Evolutionary conservation across 2,329 filamentous ascomycete species (phyloP), one percentile per base, ranked within the genome.

Genomic region (Calonectria crousiana): DNA sequence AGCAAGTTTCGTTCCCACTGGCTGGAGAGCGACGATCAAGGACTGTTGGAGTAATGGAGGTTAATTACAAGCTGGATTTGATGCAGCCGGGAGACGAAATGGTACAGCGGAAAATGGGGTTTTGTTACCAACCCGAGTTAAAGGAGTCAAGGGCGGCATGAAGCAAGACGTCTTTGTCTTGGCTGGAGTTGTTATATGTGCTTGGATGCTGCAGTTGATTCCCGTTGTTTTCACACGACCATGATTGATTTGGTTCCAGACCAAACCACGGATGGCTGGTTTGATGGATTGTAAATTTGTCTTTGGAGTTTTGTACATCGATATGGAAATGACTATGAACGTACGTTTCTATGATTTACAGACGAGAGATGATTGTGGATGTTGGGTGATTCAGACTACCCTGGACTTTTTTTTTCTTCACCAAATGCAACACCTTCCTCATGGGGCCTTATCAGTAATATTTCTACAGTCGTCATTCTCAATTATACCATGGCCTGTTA

Each of bases 121-220:
- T 71, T 53, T 28, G 10, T 41, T 53, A 64, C 44, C 20, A 58
- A 14, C 66, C 53, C 65, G 64, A 58, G 34, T 28, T 68, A 62
- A 72, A 44, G 60, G 41, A 52, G 71, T 51, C 71, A 30, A 26
- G 53, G 65, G 71, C 47, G 58, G 66, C 49, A 73, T 69, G 49
- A 73, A 58, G 41, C 67, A 58, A 69, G 71, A 51, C 67, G 65
- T 28, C 38, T 76, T 70, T 77, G 52, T 72, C 47, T 62, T 78
- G 73, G 75, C 64, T 47, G 78, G 78, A 80, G 78, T 80, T 80
- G 74, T 72, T 73, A 76, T 71, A 75, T 73, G 69, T 72, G 78
- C 62, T 77, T 78, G 74, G 79, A 70, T 74, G 78, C 74, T 77
- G 76, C 74, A 38, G 67, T 73, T 67, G 67, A 60, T 67, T 60